Evolutionary conservation across 768 basidiomycete species (phyloP), one percentile per base, ranked within the genome.

Genomic region (Ephemerocybe angulata): DNA sequence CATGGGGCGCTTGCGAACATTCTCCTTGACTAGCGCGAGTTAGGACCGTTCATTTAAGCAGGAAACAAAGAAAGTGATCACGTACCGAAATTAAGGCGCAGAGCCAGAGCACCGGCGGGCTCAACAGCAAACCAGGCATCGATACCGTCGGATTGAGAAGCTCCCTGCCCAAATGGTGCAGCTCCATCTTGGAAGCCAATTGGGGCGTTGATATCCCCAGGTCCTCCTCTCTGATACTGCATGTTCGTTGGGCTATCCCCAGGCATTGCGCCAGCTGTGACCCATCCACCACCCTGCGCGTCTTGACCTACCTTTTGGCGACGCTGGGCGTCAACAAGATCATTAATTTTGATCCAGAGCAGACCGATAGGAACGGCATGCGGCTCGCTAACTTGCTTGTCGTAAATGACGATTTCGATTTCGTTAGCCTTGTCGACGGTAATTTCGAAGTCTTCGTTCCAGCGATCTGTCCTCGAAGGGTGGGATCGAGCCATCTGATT

Each of bases 61-160:
- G 31, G 50, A 50, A 42, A 56, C 19, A 24, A 31, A 52, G 25
- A 33, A 46, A n/a, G n/a, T n/a, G n/a, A n/a, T 15, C 27, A 76
- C 93, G 66, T 67, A 96, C 96, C 84, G 68, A 99, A 98, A 74
- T 97, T 95, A 50, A 99, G 70, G 53, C 86, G 85, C 24, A 99
- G 72, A 41, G 84, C 81, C 60, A 99, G 79, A 19, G 95, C 93
- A 46, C 97, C 97, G n/a, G 90, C 94, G 43, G 97, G 96, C 67
- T 98, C 96, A 17, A 98, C 92, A 4, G 92, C 84, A 66, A 98
- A 98, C 95, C 95, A 98, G 0, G 90, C 93, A 60, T 97, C 93
- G 40, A 98, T 86, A 10, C 94, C 96, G 61, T 98, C 95, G 8
- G 72, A 62, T 8, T 70, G 69, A n/a, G 69, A 65, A 19, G 48